Percentiles rank a stretch among this genome's conserved stretches.
These are phyloP conservation scores for Solanum sparsipilum DNA, from an alignment of 257 asterid genomes.

Conservation along the genomic window DNA sequence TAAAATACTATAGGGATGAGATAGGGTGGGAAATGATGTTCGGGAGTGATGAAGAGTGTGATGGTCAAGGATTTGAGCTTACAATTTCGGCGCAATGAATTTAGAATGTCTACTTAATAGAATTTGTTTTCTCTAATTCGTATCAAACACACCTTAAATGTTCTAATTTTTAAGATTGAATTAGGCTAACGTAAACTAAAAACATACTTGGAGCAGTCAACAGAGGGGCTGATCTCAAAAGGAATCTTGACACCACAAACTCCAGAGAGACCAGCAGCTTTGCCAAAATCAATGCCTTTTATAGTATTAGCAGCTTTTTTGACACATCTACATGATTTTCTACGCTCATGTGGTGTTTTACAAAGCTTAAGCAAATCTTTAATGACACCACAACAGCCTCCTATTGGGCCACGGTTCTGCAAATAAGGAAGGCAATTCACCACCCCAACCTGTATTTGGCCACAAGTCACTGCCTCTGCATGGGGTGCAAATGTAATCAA, in stretches of 20 bases:
- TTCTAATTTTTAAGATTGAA: background rate
- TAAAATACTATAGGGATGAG: background rate
- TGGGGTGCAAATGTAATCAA: conserved; percentile 7
- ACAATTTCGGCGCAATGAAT: background rate
- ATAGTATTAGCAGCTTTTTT: background rate
- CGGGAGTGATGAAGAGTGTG: background rate
- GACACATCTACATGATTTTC: conserved; percentile 7
- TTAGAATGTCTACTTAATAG: too few relatives aligned
- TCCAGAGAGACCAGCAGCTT: conserved; percentile 2
- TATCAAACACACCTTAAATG: too few relatives aligned
- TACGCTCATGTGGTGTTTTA: conserved; percentile 7
- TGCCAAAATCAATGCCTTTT: background rate
- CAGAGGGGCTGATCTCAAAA: conserved; percentile 2
- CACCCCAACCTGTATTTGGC: background rate
- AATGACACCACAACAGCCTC: conserved; percentile 7
- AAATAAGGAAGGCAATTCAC: background rate
- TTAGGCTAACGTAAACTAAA: background rate
- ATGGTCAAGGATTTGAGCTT: background rate
- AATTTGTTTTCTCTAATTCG: background rate
- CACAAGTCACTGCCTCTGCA: conserved; percentile 4
- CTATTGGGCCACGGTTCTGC: background rate
- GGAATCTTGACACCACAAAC: conserved; percentile 7
- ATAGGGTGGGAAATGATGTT: background rate
- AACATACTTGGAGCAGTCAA: conserved; percentile 10
- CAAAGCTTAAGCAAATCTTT: background rate